Conservation (phyloP, 371 early-diverging fungal species). For the Mucor mucedo region DNA sequence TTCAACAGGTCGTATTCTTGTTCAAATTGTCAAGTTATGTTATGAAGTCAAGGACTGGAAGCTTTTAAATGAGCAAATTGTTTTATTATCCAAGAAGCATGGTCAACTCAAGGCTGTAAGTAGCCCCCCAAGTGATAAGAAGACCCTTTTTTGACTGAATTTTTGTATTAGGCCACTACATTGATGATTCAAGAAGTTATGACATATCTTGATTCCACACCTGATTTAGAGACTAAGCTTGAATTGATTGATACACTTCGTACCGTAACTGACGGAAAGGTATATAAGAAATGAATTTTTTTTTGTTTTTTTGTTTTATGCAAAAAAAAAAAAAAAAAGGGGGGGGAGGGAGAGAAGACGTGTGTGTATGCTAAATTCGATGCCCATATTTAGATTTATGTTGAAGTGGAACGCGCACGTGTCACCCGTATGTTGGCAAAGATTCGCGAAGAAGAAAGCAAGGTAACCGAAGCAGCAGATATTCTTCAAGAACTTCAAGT, state of each 20-base stretch:
- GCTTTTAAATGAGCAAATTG: conserved; percentile 87
- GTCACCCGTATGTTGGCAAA: conserved; percentile 87
- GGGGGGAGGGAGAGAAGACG: neutral
- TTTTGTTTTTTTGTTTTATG: too few species aligned
- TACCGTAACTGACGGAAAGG: conserved; percentile 97
- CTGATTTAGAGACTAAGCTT: conserved; percentile 81
- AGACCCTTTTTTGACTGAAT: neutral
- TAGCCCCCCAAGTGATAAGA: neutral
- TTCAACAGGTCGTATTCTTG: conserved; percentile 88
- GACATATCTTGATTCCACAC: conserved; percentile 83
- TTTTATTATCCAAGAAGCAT: conserved; percentile 92
- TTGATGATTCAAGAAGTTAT: conserved; percentile 96
- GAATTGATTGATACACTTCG: conserved; percentile 94
- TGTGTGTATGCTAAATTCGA: neutral
- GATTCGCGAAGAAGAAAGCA: conserved; percentile 91
- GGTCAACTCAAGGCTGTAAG: conserved; percentile 91
- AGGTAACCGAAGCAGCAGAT: conserved; percentile 90
- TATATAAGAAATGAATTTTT: conserved; percentile 27
- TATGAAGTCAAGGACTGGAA: conserved; percentile 83
- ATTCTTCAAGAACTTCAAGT: conserved; percentile 97
- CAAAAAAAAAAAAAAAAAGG: conserved; percentile 8
- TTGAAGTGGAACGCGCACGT: conserved; percentile 97
- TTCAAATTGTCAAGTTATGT: conserved; percentile 80
- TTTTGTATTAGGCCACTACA: conserved; percentile 77
- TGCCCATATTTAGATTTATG: conserved; percentile 75